Evolutionary conservation across 2,329 filamentous ascomycete genomes (phyloP), one percentile per base, ranked within the genome.

Genomic region (Beauveria brongniartii): DNA sequence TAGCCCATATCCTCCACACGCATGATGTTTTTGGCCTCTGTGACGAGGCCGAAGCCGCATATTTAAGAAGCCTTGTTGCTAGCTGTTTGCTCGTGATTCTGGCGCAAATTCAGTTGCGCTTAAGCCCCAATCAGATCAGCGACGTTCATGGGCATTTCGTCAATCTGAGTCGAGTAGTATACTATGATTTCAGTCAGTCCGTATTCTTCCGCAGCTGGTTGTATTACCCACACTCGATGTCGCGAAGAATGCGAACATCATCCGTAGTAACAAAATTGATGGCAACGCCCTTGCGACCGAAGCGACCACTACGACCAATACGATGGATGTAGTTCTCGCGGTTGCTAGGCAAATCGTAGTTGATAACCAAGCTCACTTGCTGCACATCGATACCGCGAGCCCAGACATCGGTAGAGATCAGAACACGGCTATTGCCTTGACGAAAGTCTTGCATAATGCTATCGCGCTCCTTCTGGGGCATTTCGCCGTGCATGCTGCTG

Each of bases 291-390:
- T 99, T 99, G 70, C 94, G 86, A 70, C 94, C 94, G 70, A 99
- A 99, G 67, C 94, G 86, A 68, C 94, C 94, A 73, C 91, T 94
- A 73, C 94, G 87, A 73, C 94, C 94, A 69, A 99, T 99, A 69
- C 94, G 89, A 80, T 99, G 94, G 75, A 99, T 97, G 77, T 99
- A 99, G 80, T 99, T 99, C 78, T 99, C 94, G 82, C 94, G 92
- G 77, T 99, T 97, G 77, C 90, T 94, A 3, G 94, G 94, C 63
- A 99, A 81, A 74, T 99, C 94, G 76, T 99, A 99, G 81, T 99
- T 99, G 82, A 99, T 99, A 64, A 99, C 94, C 71, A 99, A 80
- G 64, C 90, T 95, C 69, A 99, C 94, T 75, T 99, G 94, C 78
- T 99, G 94, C 55, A 99, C 94, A 72, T 99, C 94, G 76, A 99